Evolutionary conservation across 257 asterid species (phyloP), one percentile per base, ranked within the genome.

Genomic region (Eucommia ulmoides): DNA sequence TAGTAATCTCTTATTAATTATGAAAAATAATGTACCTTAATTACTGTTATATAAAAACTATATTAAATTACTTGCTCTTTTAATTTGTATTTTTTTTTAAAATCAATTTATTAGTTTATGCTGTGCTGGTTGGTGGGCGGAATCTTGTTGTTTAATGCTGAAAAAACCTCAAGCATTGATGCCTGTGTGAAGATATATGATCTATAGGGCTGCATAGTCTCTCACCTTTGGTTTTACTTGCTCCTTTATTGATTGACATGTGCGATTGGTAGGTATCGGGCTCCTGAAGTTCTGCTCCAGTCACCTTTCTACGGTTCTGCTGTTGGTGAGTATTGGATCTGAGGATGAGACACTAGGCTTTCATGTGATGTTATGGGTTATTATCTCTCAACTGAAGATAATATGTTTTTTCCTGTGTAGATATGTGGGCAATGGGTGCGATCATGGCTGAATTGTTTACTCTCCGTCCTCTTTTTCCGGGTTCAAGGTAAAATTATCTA

Each of bases 341-440:
- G n/a, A n/a, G n/a, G n/a, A n/a, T n/a, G 47, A 10, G 20, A 29
- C 54, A 33, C n/a, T 24, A 48, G 19, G 24, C 44, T 53, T 24
- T 11, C 25, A 23, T 21, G 18, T 65, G 33, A 18, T 61, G 41
- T 8, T 26, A 19, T 0, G 51, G 24, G 15, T 24, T 52, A 26
- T 46, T 33, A 15, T 51, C 22, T 11, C 20, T 14, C 29, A 18
- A 5, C 20, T 60, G 57, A 47, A n/a, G n/a, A n/a, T n/a, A n/a
- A n/a, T n/a, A n/a, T n/a, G n/a, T n/a, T n/a, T n/a, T n/a, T n/a
- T n/a, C n/a, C n/a, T n/a, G n/a, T n/a, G n/a, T 81, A 89, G 97
- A 89, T 65, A 85, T 89, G 91, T 89, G 96, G 96, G 97, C 97
- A 41, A 89, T 89, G 97, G 97, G 96, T 47, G 94, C 97, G 33